Evolutionary conservation across 768 basidiomycete species (phyloP), one percentile per base, ranked within the genome.

Genomic region (Grammothele lineata): DNA sequence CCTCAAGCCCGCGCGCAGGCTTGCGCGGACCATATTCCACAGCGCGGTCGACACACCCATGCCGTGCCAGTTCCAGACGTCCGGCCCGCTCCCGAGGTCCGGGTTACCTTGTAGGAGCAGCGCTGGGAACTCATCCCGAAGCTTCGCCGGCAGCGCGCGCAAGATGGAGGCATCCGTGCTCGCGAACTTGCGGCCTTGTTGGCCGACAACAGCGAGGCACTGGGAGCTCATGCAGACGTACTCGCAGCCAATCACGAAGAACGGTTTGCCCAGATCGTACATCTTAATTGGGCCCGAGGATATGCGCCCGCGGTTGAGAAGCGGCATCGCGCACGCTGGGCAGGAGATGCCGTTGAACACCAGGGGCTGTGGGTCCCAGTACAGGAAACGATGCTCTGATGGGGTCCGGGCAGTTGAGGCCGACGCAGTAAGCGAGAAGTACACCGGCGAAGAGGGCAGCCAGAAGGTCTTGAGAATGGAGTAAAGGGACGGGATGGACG

Each of bases 241-340:
- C 60, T 87, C 83, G 59, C 87, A 87, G n/a, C 85, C 88, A 27
- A 91, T 87, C 62, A 91, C 75, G 60, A 85, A 90, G 66, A 90
- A 91, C 3, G 86, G 85, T 50, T 78, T 80, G 53, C 83, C 80
- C 40, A 91, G 77, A 56, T 91, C 87, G 61, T 88, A 87, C 4
- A 89, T 75, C 57, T 86, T 89, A 58, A 88, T 68, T 0, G 88
- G 88, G 0, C 87, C 87, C 0, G 77, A 76, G 50, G 72, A 77
- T 63, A 90, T 89, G 34, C 83, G 77, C 3, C 88, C 88, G 26
- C 76, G 75, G 64, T 90, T 86, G 26, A 61, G 54, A 32, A 91
- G 74, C 1, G 81, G 73, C 4, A 72, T 58, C 6, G 77, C 65
- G 58, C 88, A 91, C 35, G 59, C 70, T 0, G 87, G 85, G 55